Base-by-base conservation (phyloP, 441 rosid genomes). In the Flueggea neowawraea region DNA sequence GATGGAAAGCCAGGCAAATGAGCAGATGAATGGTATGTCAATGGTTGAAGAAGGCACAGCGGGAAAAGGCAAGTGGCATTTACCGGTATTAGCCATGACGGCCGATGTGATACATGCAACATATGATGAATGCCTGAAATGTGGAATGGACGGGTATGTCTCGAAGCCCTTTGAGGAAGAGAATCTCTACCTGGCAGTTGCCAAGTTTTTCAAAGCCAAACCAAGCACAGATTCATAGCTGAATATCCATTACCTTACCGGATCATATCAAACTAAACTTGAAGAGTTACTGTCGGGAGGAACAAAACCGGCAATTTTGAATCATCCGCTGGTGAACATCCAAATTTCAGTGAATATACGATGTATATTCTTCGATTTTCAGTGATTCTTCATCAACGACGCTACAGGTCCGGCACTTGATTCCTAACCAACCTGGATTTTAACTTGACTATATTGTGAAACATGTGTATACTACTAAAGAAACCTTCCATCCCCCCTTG, bases 121-220 rank as follows among this genome's bases (percentile, higher is more conserved):
- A 0, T 72, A 76, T 16, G 94, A 87, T 0, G 68, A 84, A 62
- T 84, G 94, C 78, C 64, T 83, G 66, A 78, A 78, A 69, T 66
- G 80, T n/a, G 94, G 94, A 59, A 87, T 87, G 94, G 88, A 84
- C 14, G 90, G 90, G 31, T 83, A 82, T 4, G 94, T 84, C 54
- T 84, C 97, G 0, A 91, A 91, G 72, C 96, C 97, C 1, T 91
- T 91, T 1, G 94, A 88, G 64, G 97, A 88, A 75, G 96, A 86
- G 70, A 86, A 84, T 67, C 93, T 90, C 10, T 84, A 83, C 56
- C 82, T 77, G 69, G 88, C 86, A 7, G 86, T 88, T 8, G 78
- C 97, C 56, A 82, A 74, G 66, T 86, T 88, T 81, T 86, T 88
- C 78, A 75, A 76, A 68, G 51, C 77, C 53, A 78, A 82, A 58